phyloP scores from a whole-genome alignment of 169 alveolate species.

The Cyclospora cayetanensis region DNA sequence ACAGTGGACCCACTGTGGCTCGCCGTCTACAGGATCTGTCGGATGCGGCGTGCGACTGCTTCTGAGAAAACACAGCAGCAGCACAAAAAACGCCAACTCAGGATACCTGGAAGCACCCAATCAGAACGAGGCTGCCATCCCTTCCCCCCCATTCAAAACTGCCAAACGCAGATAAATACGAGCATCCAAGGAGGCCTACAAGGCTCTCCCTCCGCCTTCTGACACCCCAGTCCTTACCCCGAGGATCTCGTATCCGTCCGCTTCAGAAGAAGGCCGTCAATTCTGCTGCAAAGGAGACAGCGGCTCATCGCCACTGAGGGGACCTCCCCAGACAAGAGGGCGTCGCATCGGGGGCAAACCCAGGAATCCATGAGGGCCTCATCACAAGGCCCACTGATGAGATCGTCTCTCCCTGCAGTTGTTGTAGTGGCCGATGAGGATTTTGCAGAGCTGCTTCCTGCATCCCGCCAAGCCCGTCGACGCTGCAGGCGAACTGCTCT shows the following conservation, averaged over 20 bases:
- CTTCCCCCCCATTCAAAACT: too few relatives aligned
- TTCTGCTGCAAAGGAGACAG: conserved; percentile 53
- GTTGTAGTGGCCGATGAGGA: background rate
- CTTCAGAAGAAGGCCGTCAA: conserved; percentile 48
- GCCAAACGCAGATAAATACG: too few relatives aligned
- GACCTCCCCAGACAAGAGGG: background rate
- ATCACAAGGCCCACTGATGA: background rate
- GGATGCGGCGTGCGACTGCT: conserved; percentile 5
- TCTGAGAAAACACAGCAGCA: background rate
- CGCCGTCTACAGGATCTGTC: background rate
- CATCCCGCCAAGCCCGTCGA: conserved; percentile 15
- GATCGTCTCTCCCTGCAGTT: background rate
- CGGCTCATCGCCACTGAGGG: background rate
- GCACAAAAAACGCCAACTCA: background rate
- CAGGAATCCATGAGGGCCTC: background rate
- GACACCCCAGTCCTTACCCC: too few relatives aligned
- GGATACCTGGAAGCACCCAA: too few relatives aligned
- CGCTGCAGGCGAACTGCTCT: conserved; percentile 56
- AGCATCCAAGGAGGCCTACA: too few relatives aligned
- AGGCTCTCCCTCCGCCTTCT: too few relatives aligned
- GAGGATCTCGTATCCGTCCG: background rate
- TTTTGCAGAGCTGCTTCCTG: background rate
- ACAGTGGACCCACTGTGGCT: conserved; percentile 55
- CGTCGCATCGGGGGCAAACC: conserved; percentile 26
- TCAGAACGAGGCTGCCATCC: too few relatives aligned